A percentile compares a stretch with the other conserved stretches of the same genome.
Evolutionary conservation across 2,329 filamentous ascomycete species (phyloP).

Genomic region (Talaromyces sp.): DNA sequence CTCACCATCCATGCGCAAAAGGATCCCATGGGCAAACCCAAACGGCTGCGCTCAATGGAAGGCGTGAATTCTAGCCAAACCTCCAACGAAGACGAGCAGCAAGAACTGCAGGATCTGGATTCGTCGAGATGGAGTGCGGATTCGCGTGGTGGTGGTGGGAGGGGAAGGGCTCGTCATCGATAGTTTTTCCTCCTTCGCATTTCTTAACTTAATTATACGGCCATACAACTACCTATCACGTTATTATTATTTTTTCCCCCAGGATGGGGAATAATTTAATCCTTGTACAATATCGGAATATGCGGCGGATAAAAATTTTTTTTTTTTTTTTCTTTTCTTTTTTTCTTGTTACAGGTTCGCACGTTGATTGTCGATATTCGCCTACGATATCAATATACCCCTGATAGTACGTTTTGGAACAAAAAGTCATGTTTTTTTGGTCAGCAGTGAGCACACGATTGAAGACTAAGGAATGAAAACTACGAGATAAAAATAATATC

Average conservation of each 20-base stretch:
- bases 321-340: background rate
- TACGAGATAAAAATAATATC: background rate
- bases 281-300: background rate
- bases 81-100: background rate
- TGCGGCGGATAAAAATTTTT: background rate
- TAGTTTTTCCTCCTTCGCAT: background rate
- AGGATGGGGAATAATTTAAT: background rate
- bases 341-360: background rate
- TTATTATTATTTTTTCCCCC: background rate
- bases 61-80: background rate
- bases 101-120: conserved; percentile 3
- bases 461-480: background rate
- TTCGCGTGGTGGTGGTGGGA: background rate
- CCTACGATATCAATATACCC: background rate
- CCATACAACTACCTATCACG: background rate
- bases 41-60: conserved; percentile 5
- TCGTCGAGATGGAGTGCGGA: conserved; percentile 9
- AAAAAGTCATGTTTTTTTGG: background rate
- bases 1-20: background rate
- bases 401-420: background rate
- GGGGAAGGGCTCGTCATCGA: background rate
- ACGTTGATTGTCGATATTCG: background rate
- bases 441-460: background rate
- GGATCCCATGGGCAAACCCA: conserved; percentile 7
- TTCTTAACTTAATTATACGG: background rate